These are phyloP conservation scores for Eucalyptus cloeziana DNA, from an alignment of 345 rosid genomes.

Conservation along the genomic window DNA sequence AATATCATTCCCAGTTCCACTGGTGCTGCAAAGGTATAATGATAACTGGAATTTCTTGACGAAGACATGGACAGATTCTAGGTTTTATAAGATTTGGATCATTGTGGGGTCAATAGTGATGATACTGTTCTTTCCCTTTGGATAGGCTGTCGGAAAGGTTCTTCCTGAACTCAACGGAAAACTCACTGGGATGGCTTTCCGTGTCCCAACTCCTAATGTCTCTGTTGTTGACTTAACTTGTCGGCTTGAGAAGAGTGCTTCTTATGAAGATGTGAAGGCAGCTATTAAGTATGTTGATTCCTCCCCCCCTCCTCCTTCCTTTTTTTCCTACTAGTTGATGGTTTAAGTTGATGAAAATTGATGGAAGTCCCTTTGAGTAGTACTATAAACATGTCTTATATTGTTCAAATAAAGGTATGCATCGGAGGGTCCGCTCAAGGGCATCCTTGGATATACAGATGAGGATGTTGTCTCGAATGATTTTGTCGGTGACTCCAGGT, in stretches of 20 bases:
- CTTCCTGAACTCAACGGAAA: slow-evolving; percentile 96
- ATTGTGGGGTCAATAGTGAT: background rate
- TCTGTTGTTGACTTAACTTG: slow-evolving; percentile 98
- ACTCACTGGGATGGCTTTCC: slow-evolving; percentile 99
- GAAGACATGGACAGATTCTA: background rate
- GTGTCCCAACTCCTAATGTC: slow-evolving; percentile 94
- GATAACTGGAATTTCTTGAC: background rate
- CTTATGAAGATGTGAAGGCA: slow-evolving; percentile 90
- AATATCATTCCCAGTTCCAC: slow-evolving; percentile 99
- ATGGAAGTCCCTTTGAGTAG: background rate
- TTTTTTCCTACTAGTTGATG: background rate
- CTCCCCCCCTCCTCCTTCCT: background rate
- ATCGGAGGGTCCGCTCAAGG: slow-evolving; percentile 77
- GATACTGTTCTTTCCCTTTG: background rate
- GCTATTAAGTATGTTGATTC: slow-evolving; percentile 55
- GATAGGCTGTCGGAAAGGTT: slow-evolving; percentile 97
- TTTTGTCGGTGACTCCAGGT: slow-evolving; percentile 93
- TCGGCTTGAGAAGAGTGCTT: slow-evolving; percentile 88
- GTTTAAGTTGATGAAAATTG: too few species aligned
- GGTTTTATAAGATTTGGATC: background rate
- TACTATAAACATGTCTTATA: background rate
- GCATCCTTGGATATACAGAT: slow-evolving; percentile 95
- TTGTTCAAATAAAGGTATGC: slow-evolving; percentile 45
- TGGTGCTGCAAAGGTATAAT: slow-evolving; percentile 91
- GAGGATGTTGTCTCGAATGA: slow-evolving; percentile 97